Evolutionary conservation across 2,329 filamentous ascomycete species (phyloP), one percentile per base, ranked within the genome.

Genomic region (Acrocalymma vagum): DNA sequence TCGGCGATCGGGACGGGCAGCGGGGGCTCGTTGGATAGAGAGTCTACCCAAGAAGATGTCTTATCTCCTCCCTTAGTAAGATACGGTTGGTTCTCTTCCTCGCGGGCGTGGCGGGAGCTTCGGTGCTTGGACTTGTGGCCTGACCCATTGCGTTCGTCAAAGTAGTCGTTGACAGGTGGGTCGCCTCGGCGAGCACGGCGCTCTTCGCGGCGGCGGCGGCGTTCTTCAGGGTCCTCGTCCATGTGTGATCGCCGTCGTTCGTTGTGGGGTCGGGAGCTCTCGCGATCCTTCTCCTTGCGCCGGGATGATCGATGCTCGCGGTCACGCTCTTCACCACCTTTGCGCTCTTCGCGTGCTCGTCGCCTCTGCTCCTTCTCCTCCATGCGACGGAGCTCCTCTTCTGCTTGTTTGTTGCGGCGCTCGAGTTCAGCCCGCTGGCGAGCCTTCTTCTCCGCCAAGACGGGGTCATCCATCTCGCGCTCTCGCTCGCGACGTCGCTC

Each of bases 11-110:
- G 74, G 2, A 73, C 70, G 3, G 75, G 75, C 5, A 72, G 69
- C 3, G 76, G 75, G 14, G 74, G 74, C 21, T 75, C 72, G 30
- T 72, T 69, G 35, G 67, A 72, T 34, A 79, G 54, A 1, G 65
- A 72, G 42, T 77, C 62, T 7, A 79, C 74, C 76, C 76, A 79
- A 0, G 72, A 75, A 2, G 70, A 70, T 5, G 76, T 78, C 62
- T 78, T 78, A 62, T 78, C 74, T 33, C 71, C 67, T 35, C 69
- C 67, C 27, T 62, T 63, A 44, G 63, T 45, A 8, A 66, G 53
- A 51, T 70, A 70, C 9, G 68, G 66, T 32, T 50, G 50, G 41
- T 67, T 63, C 7, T 43, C 43, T 29, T 65, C 60, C 23, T 67
- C 63, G 18, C 46, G 48, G 5, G 50, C 38, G 29, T 55, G 55